These are phyloP conservation scores for Boletus vermiculosoides DNA, from an alignment of 768 basidiomycete genomes.

Conservation along the genomic window DNA sequence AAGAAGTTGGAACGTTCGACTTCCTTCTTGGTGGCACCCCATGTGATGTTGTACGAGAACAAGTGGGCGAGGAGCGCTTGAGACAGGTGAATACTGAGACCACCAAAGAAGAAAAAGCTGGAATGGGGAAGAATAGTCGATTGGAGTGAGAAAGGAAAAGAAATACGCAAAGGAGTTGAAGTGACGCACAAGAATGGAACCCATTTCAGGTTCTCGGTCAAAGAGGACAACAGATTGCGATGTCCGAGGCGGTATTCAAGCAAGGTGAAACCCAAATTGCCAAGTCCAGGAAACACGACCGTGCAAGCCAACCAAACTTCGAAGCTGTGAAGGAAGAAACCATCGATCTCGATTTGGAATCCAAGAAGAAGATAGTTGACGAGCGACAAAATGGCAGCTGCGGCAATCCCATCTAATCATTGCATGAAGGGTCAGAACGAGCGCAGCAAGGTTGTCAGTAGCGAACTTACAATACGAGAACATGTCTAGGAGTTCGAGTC, in stretches of 20 bases:
- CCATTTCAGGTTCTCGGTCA: slow-evolving; percentile 30
- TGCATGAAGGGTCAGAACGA: not conserved
- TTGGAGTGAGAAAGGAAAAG: not conserved
- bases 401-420: slow-evolving; percentile 55
- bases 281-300: slow-evolving; percentile 72
- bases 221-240: slow-evolving; percentile 18
- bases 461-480: slow-evolving; percentile 48
- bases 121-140: not conserved
- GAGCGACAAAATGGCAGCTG: slow-evolving; percentile 59
- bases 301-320: slow-evolving; percentile 80
- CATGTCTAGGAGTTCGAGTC: slow-evolving; percentile 36
- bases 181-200: slow-evolving; percentile 39
- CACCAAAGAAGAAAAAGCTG: slow-evolving; percentile 54
- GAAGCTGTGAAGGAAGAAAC: slow-evolving; percentile 74
- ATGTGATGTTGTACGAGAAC: slow-evolving; percentile 57
- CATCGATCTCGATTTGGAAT: slow-evolving; percentile 65
- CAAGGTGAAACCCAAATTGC: slow-evolving; percentile 71
- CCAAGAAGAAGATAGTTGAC: slow-evolving; percentile 80
- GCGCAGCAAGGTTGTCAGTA: not conserved
- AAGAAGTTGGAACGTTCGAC: slow-evolving; percentile 91
- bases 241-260: slow-evolving; percentile 72
- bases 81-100: slow-evolving; percentile 52
- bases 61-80: slow-evolving; percentile 54
- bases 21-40: slow-evolving; percentile 72
- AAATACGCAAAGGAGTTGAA: not conserved